Percentiles rank a stretch among this genome's conserved stretches.
Evolutionary conservation across 2,329 filamentous ascomycete genomes (phyloP).

Genomic region (Pseudogymnoascus sp.): DNA sequence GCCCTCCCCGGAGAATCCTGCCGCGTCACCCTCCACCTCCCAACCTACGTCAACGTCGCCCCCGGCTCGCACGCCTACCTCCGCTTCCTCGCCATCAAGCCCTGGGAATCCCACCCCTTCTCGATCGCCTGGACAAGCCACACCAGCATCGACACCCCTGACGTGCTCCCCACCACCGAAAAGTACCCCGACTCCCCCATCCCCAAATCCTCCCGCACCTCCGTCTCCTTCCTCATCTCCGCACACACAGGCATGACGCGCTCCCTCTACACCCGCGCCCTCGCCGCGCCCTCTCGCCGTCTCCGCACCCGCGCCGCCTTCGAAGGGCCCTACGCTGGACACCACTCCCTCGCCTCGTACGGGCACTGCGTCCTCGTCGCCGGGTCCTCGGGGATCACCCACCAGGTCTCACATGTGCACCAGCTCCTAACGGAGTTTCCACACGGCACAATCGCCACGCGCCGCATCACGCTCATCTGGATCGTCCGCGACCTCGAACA

Average conservation of each 20-base stretch:
- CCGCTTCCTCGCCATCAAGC: constrained; percentile 56
- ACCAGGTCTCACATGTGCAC: constrained; percentile 81
- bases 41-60: constrained; percentile 55
- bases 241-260: constrained; percentile 84
- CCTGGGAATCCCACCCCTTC: constrained; percentile 71
- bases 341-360: constrained; percentile 83
- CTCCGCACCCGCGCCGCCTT: constrained; percentile 56
- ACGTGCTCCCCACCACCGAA: constrained; percentile 33
- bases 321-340: constrained; percentile 82
- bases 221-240: constrained; percentile 75
- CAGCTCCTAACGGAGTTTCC: constrained; percentile 65
- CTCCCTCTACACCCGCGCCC: constrained; percentile 65
- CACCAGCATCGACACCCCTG: constrained; percentile 30
- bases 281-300: constrained; percentile 24
- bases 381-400: constrained; percentile 89
- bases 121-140: constrained; percentile 68
- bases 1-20: constrained; percentile 61
- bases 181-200: constrained; percentile 22
- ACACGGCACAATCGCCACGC: constrained; percentile 66
- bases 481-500: constrained; percentile 83
- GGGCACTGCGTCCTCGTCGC: constrained; percentile 87
- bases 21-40: constrained; percentile 61
- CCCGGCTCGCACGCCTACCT: constrained; percentile 71
- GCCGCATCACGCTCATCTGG: constrained; percentile 80
- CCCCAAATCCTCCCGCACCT: constrained; percentile 14